A percentile compares a stretch with the other conserved stretches of the same genome.
Evolutionary conservation across 768 basidiomycete genomes (phyloP).

Genomic region (Naematelia encephala): DNA sequence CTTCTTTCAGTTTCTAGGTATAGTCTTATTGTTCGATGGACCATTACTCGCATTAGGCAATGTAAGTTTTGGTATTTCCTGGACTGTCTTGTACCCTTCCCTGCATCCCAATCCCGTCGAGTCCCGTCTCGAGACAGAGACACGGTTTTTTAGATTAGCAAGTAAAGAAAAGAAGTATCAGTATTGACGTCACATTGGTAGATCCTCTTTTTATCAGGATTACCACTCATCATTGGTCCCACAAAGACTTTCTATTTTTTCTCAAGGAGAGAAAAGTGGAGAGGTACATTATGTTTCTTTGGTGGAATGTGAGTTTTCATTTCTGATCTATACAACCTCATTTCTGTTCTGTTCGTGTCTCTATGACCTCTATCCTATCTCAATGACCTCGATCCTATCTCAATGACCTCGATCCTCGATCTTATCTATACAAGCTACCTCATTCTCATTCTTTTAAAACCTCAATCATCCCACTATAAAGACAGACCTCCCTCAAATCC

Average conservation of each 20-base stretch:
- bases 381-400: too few species aligned
- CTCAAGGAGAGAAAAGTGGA: constrained; percentile 87
- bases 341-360: too few species aligned
- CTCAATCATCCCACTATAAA: too few species aligned
- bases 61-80: constrained; percentile 56
- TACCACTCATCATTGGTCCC: constrained; percentile 92
- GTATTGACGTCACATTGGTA: too few species aligned
- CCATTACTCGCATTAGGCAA: constrained; percentile 95
- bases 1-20: constrained; percentile 79
- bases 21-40: constrained; percentile 95
- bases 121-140: background rate
- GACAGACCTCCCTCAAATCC: too few species aligned
- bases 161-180: too few species aligned
- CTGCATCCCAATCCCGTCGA: constrained; percentile 2
- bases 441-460: too few species aligned
- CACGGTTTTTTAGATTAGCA: constrained; percentile 3
- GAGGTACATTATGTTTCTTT: constrained; percentile 58
- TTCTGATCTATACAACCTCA: too few species aligned
- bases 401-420: too few species aligned
- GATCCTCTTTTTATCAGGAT: constrained; percentile 90
- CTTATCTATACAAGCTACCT: too few species aligned
- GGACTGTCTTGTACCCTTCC: constrained; percentile 2
- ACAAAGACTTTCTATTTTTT: constrained; percentile 98
- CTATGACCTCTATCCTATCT: too few species aligned
- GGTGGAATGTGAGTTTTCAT: constrained; percentile 50